phyloP scores from a whole-genome alignment of 441 rosid genomes.

The Gossypium gossypioides region DNA sequence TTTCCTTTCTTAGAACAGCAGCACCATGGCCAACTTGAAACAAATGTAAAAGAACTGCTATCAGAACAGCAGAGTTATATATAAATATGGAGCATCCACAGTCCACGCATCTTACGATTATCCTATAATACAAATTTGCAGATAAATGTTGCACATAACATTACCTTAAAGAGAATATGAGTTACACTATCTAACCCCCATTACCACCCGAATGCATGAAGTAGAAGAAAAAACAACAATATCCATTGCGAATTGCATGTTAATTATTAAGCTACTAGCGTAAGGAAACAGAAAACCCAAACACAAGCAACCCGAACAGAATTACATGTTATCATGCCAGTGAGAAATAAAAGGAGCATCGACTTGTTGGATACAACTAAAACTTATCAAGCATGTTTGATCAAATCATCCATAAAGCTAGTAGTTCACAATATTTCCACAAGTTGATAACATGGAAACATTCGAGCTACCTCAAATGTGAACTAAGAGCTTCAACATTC shows the following conservation, averaged over 20 bases:
- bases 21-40: constrained; percentile 39
- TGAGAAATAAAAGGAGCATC: background rate
- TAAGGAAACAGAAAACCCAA: background rate
- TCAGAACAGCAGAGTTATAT: background rate
- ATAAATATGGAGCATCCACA: background rate
- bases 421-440: background rate
- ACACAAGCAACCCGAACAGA: background rate
- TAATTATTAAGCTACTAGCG: background rate
- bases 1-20: constrained; percentile 22
- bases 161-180: background rate
- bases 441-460: background rate
- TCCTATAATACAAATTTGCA: background rate
- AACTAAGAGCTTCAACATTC: too few relatives aligned
- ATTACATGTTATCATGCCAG: background rate
- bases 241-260: background rate
- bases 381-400: background rate
- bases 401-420: background rate
- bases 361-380: background rate
- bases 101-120: background rate
- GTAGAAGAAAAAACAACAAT: background rate
- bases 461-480: background rate
- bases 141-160: background rate
- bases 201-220: background rate
- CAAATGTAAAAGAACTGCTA: constrained; percentile 8
- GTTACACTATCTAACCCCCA: background rate